Conservation (phyloP, 225 moss, liverwort and hornwort genomes). For the Thuidium tamariscinum region DNA sequence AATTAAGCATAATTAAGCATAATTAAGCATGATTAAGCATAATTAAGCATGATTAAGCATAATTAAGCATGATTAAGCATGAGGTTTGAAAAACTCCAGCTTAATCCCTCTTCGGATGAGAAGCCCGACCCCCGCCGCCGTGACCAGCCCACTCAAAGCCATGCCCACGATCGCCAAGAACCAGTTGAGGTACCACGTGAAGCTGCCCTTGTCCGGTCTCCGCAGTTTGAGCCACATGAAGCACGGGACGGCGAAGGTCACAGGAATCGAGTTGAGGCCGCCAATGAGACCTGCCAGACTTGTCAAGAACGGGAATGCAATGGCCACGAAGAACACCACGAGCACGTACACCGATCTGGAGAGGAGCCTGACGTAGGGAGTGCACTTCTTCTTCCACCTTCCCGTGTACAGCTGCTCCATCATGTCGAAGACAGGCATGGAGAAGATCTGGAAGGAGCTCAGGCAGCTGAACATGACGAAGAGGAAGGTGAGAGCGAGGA, state of each 20-base stretch:
- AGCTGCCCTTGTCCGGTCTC: constrained; percentile 32
- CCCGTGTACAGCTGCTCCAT: constrained; percentile 45
- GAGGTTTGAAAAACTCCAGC: constrained; percentile 62
- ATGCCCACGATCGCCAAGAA: constrained; percentile 19
- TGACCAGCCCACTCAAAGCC: constrained; percentile 21
- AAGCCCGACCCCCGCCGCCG: constrained; percentile 37
- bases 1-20: no score
- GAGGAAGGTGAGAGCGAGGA: constrained; percentile 46
- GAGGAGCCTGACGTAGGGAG: constrained; percentile 6
- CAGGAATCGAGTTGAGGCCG: constrained; percentile 53
- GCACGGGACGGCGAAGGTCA: constrained; percentile 49
- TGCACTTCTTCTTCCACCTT: constrained; percentile 34
- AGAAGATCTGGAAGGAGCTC: constrained; percentile 70
- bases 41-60: no score
- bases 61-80: no score
- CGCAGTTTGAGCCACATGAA: constrained; percentile 43
- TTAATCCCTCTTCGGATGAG: constrained; percentile 43
- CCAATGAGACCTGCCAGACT: constrained; percentile 56
- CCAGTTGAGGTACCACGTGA: constrained; percentile 53
- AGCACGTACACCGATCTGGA: constrained; percentile 32
- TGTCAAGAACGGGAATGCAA: constrained; percentile 57
- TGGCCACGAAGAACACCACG: constrained; percentile 34
- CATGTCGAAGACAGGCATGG: constrained; percentile 67
- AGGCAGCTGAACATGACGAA: constrained; percentile 49
- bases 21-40: no score